These are phyloP conservation scores for Pisolithus marmoratus DNA, from an alignment of 768 basidiomycete species.

Conservation along the genomic window DNA sequence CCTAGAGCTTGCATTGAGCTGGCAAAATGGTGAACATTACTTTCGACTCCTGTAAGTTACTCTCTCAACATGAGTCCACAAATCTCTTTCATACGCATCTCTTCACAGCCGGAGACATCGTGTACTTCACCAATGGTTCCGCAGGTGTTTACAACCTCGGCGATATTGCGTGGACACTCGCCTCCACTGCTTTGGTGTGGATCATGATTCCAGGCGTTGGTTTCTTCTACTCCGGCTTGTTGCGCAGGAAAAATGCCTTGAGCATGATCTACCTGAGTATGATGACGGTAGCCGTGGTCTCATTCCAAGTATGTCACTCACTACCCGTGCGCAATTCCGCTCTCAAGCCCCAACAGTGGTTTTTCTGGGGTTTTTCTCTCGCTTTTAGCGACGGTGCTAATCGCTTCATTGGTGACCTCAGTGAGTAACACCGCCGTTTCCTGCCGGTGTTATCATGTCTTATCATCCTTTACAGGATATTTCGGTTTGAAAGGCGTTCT, in stretches of 20 bases:
- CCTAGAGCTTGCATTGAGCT: neutral
- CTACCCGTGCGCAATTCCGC: neutral
- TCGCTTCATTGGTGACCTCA: conserved; percentile 80
- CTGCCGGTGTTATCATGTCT: neutral
- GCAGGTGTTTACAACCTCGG: conserved; percentile 49
- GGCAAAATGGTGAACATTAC: conserved; percentile 39
- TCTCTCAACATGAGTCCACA: neutral
- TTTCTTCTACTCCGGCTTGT: conserved; percentile 86
- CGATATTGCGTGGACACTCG: conserved; percentile 65
- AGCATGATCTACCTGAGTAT: conserved; percentile 83
- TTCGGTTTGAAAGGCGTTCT: conserved; percentile 81
- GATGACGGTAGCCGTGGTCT: conserved; percentile 71
- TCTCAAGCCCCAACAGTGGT: conserved; percentile 55
- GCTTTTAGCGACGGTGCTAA: conserved; percentile 77
- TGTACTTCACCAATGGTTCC: conserved; percentile 16
- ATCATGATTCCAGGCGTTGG: conserved; percentile 84
- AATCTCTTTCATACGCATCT: neutral
- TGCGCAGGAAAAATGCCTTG: conserved; percentile 89
- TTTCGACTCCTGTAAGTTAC: conserved; percentile 34
- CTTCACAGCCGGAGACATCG: conserved; percentile 34
- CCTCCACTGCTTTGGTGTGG: conserved; percentile 76
- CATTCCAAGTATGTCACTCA: conserved; percentile 61
- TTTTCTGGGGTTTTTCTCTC: conserved; percentile 95
- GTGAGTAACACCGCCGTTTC: conserved; percentile 36
- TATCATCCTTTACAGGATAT: conserved; percentile 50